Conservation (phyloP, 2,329 filamentous ascomycete genomes). For the Capronia americana region DNA sequence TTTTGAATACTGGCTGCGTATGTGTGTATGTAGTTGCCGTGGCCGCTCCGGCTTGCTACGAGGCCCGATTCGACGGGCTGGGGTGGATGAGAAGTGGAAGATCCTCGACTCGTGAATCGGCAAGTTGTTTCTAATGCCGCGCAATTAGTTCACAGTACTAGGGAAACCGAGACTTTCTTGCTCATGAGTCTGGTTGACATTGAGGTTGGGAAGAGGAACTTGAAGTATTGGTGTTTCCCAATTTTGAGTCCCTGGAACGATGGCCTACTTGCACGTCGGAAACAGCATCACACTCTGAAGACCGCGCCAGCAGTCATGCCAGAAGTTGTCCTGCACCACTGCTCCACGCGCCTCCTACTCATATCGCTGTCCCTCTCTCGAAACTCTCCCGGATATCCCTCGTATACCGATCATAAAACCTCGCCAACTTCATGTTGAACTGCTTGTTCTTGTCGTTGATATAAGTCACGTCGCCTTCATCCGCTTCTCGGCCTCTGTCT, state of each 20-base stretch:
- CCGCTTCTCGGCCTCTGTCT: slow-evolving; percentile 76
- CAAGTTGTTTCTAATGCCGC: neutral
- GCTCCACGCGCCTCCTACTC: slow-evolving; percentile 6
- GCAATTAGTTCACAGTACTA: neutral
- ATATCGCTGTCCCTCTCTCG: slow-evolving; percentile 96
- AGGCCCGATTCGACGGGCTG: too few relatives aligned
- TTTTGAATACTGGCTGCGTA: too few relatives aligned
- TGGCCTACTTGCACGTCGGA: neutral
- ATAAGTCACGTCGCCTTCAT: slow-evolving; percentile 92
- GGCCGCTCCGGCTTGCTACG: too few relatives aligned
- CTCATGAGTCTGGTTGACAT: too few relatives aligned
- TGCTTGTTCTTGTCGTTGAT: slow-evolving; percentile 99
- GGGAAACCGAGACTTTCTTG: neutral
- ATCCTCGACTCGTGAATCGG: too few relatives aligned
- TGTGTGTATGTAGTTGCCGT: too few relatives aligned
- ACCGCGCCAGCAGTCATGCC: neutral
- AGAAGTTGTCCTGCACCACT: neutral
- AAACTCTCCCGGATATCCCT: slow-evolving; percentile 96
- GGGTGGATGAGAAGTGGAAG: too few relatives aligned
- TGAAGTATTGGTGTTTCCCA: neutral
- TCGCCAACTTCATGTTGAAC: slow-evolving; percentile 95
- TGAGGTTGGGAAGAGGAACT: neutral
- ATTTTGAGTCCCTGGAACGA: neutral
- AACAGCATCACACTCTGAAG: neutral
- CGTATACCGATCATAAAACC: slow-evolving; percentile 99